Evolutionary conservation across 768 basidiomycete genomes (phyloP).

Genomic region (Serendipita sp.): DNA sequence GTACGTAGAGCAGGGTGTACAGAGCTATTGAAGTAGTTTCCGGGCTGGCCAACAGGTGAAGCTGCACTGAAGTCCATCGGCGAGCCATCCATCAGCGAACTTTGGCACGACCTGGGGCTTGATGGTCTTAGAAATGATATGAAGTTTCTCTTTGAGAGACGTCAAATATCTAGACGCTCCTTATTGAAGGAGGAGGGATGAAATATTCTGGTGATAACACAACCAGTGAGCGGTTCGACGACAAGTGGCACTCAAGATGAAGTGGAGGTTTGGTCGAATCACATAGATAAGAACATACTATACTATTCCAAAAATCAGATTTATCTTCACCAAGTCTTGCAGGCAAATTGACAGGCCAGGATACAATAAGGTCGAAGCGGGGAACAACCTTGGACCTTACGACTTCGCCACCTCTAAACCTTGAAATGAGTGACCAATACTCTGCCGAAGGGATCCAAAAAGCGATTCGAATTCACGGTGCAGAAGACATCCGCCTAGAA

Average conservation of each 20-base stretch:
- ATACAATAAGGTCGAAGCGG: no score
- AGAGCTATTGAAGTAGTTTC: background rate
- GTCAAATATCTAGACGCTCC: no score
- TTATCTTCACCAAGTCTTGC: no score
- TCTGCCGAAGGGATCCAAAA: conserved; percentile 15
- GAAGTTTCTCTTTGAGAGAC: background rate
- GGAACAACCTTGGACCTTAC: no score
- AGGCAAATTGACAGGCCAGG: no score
- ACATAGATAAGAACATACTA: no score
- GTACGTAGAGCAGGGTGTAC: background rate
- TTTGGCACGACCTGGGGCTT: background rate
- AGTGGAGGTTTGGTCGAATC: no score
- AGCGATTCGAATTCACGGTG: conserved; percentile 50
- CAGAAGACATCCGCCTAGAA: conserved; percentile 60
- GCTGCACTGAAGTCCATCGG: background rate
- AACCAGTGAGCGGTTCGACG: no score
- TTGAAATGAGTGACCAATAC: background rate
- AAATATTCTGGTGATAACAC: no score
- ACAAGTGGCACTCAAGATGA: no score
- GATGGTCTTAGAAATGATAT: background rate
- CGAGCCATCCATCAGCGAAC: background rate
- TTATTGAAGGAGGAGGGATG: no score
- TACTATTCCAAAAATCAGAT: no score
- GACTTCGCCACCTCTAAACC: background rate
- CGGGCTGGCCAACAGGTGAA: background rate